These are phyloP conservation scores for Pseudogymnoascus sp. DNA, from an alignment of 2,329 filamentous ascomycete genomes.

Conservation along the genomic window DNA sequence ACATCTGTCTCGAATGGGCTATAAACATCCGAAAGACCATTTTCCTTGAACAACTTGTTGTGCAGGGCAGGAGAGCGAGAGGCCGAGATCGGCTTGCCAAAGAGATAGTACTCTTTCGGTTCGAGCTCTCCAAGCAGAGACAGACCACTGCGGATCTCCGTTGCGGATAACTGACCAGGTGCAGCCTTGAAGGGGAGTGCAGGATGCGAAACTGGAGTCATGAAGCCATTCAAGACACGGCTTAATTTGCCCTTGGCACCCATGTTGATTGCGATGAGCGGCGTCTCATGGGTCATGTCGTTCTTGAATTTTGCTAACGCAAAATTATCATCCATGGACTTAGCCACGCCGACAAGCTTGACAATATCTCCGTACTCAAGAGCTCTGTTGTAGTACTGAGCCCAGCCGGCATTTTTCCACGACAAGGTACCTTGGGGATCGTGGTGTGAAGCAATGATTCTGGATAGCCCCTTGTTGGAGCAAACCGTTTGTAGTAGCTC, in stretches of 20 bases:
- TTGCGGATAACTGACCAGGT: conserved; percentile 83
- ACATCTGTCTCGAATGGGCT: conserved; percentile 63
- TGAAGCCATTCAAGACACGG: conserved; percentile 80
- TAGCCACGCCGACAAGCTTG: conserved; percentile 82
- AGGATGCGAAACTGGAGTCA: conserved; percentile 90
- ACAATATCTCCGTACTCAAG: conserved; percentile 86
- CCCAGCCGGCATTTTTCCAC: conserved; percentile 91
- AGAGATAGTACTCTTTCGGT: conserved; percentile 71
- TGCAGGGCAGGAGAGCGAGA: conserved; percentile 85
- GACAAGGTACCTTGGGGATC: conserved; percentile 71
- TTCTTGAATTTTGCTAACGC: conserved; percentile 72
- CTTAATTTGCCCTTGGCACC: conserved; percentile 78
- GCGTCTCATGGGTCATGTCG: conserved; percentile 69
- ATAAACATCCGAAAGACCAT: conserved; percentile 82
- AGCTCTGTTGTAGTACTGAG: conserved; percentile 80
- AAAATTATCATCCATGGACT: conserved; percentile 74
- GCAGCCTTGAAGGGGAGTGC: conserved; percentile 86
- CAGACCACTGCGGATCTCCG: conserved; percentile 74
- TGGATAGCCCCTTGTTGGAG: conserved; percentile 58
- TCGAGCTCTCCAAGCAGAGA: conserved; percentile 72
- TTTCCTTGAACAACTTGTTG: conserved; percentile 69
- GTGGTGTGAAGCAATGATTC: conserved; percentile 92
- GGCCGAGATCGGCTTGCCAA: conserved; percentile 74
- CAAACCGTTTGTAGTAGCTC: conserved; percentile 62
- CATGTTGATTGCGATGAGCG: conserved; percentile 95